A percentile compares a stretch with the other conserved stretches of the same genome.
These are phyloP conservation scores for Lonicera japonica DNA, from an alignment of 129 eudicot species.

Conservation along the genomic window DNA sequence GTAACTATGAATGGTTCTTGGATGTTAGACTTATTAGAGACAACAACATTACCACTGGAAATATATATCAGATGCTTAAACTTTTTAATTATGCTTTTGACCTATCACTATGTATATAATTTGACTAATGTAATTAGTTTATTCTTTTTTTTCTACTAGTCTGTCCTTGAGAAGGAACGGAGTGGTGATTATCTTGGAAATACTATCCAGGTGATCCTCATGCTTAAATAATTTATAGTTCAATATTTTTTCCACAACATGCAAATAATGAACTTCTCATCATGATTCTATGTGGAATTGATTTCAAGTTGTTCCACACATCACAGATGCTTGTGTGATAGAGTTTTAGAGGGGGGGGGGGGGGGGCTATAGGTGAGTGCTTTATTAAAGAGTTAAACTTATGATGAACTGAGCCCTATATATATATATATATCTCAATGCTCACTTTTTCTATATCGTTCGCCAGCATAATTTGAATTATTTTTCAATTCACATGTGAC, in stretches of 20 bases:
- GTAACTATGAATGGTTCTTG: conserved; percentile 86
- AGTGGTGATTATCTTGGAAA: conserved; percentile 94
- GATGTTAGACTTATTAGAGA: conserved; percentile 88
- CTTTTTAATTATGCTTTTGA: neutral
- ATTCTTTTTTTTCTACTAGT: conserved; percentile 31
- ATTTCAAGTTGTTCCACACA: conserved; percentile 88
- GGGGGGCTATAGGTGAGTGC: conserved; percentile 87
- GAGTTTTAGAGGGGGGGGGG: too few species aligned
- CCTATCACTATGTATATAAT: neutral
- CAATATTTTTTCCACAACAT: neutral
- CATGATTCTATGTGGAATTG: conserved; percentile 14
- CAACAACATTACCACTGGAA: conserved; percentile 94
- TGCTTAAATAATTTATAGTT: neutral
- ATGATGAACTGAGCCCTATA: neutral
- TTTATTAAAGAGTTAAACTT: conserved; percentile 4
- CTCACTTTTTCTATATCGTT: neutral
- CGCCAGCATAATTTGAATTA: neutral
- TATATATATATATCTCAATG: neutral
- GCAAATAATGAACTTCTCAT: conserved; percentile 12
- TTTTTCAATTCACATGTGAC: conserved; percentile 58
- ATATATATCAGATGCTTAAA: conserved; percentile 80
- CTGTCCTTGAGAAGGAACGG: conserved; percentile 85
- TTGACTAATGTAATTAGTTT: neutral
- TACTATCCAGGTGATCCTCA: conserved; percentile 73
- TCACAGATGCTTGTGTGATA: conserved; percentile 95